phyloP scores from a whole-genome alignment of 2,329 filamentous ascomycete species.

The Ophiognomonia clavigignenti-juglandacearum region DNA sequence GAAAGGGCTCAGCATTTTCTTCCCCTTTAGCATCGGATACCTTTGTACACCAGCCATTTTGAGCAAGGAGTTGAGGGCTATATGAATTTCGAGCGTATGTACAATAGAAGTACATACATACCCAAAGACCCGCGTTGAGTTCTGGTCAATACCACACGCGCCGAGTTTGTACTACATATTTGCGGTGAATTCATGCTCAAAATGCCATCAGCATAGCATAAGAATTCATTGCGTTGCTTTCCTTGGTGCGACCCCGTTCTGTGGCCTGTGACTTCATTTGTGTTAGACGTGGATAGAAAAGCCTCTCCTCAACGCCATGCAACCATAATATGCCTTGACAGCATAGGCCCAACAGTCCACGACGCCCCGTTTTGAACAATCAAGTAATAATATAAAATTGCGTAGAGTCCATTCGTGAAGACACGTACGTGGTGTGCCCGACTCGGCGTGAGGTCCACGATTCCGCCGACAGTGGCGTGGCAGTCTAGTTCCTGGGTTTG shows the following conservation, averaged over 20 bases:
- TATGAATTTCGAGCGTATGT: neutral
- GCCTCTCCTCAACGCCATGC: constrained; percentile 14
- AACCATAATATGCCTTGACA: constrained; percentile 14
- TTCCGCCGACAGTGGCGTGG: neutral
- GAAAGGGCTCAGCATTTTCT: neutral
- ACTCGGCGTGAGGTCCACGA: too few relatives aligned
- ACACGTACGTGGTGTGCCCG: neutral
- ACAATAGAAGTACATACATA: too few relatives aligned
- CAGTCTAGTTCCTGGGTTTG: neutral
- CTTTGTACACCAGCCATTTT: neutral
- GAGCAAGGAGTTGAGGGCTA: constrained; percentile 9
- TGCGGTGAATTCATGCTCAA: neutral
- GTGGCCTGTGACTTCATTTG: neutral
- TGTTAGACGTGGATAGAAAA: constrained; percentile 1
- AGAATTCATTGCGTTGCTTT: neutral
- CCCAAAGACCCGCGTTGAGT: too few relatives aligned
- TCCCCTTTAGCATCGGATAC: neutral
- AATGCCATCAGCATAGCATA: neutral
- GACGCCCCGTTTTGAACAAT: neutral
- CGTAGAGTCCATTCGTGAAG: constrained; percentile 1
- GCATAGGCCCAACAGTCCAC: neutral
- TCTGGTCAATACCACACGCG: neutral
- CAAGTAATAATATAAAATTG: constrained; percentile 5
- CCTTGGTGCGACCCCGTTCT: neutral
- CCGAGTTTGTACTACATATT: neutral